These are phyloP conservation scores for Candolleomyces eurysporus DNA, from an alignment of 768 basidiomycete species.

Conservation along the genomic window DNA sequence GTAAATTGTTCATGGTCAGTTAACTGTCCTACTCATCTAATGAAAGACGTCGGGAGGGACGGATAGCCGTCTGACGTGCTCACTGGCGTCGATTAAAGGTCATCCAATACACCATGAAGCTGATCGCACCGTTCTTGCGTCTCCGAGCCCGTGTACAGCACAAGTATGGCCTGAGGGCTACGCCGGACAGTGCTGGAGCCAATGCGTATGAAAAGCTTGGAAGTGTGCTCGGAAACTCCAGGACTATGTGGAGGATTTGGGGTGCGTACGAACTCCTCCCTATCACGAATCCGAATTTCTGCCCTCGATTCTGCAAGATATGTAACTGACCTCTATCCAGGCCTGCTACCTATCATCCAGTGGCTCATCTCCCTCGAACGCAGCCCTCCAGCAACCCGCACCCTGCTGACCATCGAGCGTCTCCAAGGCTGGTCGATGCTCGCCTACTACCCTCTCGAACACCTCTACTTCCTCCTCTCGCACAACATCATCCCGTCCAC, in stretches of 20 bases:
- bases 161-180: constrained; percentile 53
- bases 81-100: constrained; percentile 39
- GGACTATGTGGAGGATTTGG: constrained; percentile 77
- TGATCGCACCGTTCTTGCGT: constrained; percentile 63
- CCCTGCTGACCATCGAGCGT: constrained; percentile 73
- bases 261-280: constrained; percentile 47
- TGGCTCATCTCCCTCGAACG: constrained; percentile 78
- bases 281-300: too few relatives aligned
- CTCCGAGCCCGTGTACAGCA: constrained; percentile 70
- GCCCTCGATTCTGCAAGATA: not conserved
- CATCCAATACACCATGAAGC: constrained; percentile 70
- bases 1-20: constrained; percentile 74
- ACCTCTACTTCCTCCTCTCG: constrained; percentile 63
- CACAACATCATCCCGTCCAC: constrained; percentile 59
- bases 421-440: constrained; percentile 81
- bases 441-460: constrained; percentile 76
- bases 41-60: not conserved
- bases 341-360: constrained; percentile 74
- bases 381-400: constrained; percentile 66
- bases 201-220: constrained; percentile 53
- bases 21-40: not conserved
- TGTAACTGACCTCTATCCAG: constrained; percentile 31
- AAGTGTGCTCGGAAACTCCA: constrained; percentile 59
- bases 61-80: not conserved
- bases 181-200: constrained; percentile 55